Percentiles rank a stretch among this genome's conserved stretches.
These are phyloP conservation scores for Carex kokanica DNA, from an alignment of 176 grass and related monocot species.

Conservation along the genomic window DNA sequence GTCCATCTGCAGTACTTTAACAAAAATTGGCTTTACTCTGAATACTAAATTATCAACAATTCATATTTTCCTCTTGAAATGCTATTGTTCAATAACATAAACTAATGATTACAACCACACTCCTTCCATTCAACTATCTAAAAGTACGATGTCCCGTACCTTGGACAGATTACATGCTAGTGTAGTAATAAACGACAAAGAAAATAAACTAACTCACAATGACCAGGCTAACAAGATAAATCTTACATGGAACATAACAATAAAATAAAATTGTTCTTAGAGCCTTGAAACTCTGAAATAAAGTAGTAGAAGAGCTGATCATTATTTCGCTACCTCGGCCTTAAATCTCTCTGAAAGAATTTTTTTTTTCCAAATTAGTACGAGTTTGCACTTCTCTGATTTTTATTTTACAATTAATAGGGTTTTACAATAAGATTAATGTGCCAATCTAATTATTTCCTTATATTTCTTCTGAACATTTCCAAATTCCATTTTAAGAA, in stretches of 20 bases:
- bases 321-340: slow-evolving; percentile 36
- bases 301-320: not conserved
- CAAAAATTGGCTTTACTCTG: too few relatives aligned
- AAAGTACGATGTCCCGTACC: too few relatives aligned
- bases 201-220: not conserved
- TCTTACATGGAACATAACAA: slow-evolving; percentile 5
- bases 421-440: not conserved
- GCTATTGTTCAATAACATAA: too few relatives aligned
- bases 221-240: not conserved
- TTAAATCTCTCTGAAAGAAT: slow-evolving; percentile 63
- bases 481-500: not conserved
- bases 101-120: too few relatives aligned
- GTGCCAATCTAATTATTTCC: not conserved
- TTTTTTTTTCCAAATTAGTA: not conserved
- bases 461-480: not conserved
- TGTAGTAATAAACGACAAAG: not conserved
- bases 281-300: not conserved
- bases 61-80: too few relatives aligned
- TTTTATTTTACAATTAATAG: not conserved
- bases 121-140: too few relatives aligned
- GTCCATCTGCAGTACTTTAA: too few relatives aligned
- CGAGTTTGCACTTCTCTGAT: not conserved
- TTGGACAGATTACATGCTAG: too few relatives aligned
- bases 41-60: too few relatives aligned
- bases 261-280: not conserved